These are phyloP conservation scores for Coemansia sp. DNA, from an alignment of 192 early-diverging fungal species.

Conservation along the genomic window DNA sequence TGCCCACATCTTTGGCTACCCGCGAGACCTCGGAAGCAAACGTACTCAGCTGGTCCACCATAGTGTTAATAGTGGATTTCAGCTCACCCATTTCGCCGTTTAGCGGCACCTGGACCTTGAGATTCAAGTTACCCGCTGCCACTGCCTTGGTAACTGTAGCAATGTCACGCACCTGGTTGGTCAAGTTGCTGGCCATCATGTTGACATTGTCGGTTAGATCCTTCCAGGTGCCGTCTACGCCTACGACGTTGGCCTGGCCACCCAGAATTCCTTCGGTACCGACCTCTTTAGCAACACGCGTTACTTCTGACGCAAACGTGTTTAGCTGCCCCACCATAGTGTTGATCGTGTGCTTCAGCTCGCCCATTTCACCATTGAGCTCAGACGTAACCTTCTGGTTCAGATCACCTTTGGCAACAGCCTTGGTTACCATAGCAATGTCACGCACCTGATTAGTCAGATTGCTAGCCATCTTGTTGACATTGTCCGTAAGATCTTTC, in stretches of 20 bases:
- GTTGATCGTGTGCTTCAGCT: slow-evolving; percentile 64
- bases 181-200: slow-evolving; percentile 64
- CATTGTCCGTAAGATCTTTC: slow-evolving; percentile 66
- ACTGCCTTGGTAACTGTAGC: slow-evolving; percentile 62
- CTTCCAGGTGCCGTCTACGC: slow-evolving; percentile 63
- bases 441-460: slow-evolving; percentile 62
- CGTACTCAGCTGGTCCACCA: slow-evolving; percentile 61
- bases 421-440: slow-evolving; percentile 61
- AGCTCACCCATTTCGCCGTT: slow-evolving; percentile 61
- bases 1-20: slow-evolving; percentile 67
- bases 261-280: slow-evolving; percentile 59
- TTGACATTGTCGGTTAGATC: slow-evolving; percentile 66
- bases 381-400: slow-evolving; percentile 57
- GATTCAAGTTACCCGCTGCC: slow-evolving; percentile 56
- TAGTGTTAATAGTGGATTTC: slow-evolving; percentile 62
- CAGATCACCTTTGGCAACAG: slow-evolving; percentile 64
- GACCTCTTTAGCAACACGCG: slow-evolving; percentile 61
- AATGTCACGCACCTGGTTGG: slow-evolving; percentile 62
- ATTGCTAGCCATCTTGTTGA: slow-evolving; percentile 71
- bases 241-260: slow-evolving; percentile 56
- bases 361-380: slow-evolving; percentile 63
- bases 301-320: slow-evolving; percentile 62
- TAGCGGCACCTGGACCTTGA: slow-evolving; percentile 51
- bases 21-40: slow-evolving; percentile 68
- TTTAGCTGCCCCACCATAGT: slow-evolving; percentile 62